These are phyloP conservation scores for Pezicula radicicola DNA, from an alignment of 2,329 filamentous ascomycete genomes.

Conservation along the genomic window DNA sequence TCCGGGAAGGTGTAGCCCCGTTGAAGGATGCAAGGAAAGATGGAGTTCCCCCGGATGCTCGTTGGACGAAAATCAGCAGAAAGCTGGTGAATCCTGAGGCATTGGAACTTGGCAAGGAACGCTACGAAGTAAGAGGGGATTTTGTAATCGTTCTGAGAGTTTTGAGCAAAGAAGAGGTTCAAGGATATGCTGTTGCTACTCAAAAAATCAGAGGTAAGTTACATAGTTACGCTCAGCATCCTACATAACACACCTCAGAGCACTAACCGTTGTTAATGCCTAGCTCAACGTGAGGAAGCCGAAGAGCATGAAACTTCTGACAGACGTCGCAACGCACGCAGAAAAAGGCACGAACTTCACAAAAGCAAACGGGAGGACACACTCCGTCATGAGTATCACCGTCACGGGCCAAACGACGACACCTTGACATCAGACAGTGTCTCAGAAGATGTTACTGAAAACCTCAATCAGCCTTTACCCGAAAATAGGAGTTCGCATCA, in stretches of 20 bases:
- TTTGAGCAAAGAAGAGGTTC: constrained; percentile 83
- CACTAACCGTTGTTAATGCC: background rate
- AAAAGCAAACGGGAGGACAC: too few species aligned
- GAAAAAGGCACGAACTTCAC: too few species aligned
- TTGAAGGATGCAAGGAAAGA: constrained; percentile 81
- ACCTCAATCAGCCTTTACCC: too few species aligned
- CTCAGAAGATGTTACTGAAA: too few species aligned
- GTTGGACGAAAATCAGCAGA: constrained; percentile 92
- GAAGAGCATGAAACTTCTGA: constrained; percentile 12
- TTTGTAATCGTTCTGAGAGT: constrained; percentile 92
- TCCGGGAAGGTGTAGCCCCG: constrained; percentile 89
- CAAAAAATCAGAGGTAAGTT: constrained; percentile 73
- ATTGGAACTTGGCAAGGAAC: constrained; percentile 79
- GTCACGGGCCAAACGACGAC: too few species aligned
- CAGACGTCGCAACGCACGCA: too few species aligned
- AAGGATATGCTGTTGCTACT: constrained; percentile 79
- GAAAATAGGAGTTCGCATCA: too few species aligned
- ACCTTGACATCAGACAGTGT: too few species aligned
- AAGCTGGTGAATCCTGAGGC: constrained; percentile 88
- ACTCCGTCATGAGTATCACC: too few species aligned
- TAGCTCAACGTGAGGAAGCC: constrained; percentile 26
- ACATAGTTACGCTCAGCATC: background rate
- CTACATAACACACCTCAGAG: background rate
- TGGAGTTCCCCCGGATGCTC: constrained; percentile 73
- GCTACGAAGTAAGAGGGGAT: constrained; percentile 88